These are phyloP conservation scores for Neonectria coccinea DNA, from an alignment of 2,329 filamentous ascomycete species.

Conservation along the genomic window DNA sequence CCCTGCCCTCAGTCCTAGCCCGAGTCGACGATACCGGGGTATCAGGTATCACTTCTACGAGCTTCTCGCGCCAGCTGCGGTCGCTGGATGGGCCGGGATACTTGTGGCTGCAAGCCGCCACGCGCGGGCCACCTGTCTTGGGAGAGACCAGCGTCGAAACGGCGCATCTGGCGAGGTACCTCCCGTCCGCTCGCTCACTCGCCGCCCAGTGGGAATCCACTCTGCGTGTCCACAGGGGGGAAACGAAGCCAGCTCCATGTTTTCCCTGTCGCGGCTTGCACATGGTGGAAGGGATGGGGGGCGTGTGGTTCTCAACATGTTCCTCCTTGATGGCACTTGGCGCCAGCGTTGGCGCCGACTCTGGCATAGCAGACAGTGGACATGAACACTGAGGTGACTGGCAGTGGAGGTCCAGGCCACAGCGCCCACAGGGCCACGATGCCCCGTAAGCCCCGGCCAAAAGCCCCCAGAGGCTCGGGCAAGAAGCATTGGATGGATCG, in stretches of 20 bases:
- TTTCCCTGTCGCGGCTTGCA: constrained; percentile 22
- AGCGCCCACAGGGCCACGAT: constrained; percentile 5
- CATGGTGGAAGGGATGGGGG: constrained; percentile 11
- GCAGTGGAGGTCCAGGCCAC: constrained; percentile 5
- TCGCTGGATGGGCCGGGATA: constrained; percentile 30
- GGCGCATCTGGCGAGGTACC: constrained; percentile 18
- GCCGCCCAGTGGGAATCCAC: constrained; percentile 10
- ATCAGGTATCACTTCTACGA: constrained; percentile 7
- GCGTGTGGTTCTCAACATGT: constrained; percentile 15
- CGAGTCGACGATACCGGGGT: constrained; percentile 19
- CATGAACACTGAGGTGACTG: neutral
- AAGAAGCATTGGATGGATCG: neutral
- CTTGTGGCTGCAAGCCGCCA: constrained; percentile 33
- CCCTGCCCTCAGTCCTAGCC: constrained; percentile 8
- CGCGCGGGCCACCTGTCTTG: constrained; percentile 31
- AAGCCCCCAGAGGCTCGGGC: constrained; percentile 8
- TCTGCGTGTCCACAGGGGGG: constrained; percentile 7
- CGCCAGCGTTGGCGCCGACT: constrained; percentile 16
- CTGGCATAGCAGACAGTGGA: neutral
- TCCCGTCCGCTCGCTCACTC: constrained; percentile 5
- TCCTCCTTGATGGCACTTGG: constrained; percentile 8
- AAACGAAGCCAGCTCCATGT: constrained; percentile 9
- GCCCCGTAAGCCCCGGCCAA: constrained; percentile 15
- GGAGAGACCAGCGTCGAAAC: constrained; percentile 23
- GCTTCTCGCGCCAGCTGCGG: constrained; percentile 26